Conservation (phyloP, 768 basidiomycete species). For the Rhizopogon sp. region DNA sequence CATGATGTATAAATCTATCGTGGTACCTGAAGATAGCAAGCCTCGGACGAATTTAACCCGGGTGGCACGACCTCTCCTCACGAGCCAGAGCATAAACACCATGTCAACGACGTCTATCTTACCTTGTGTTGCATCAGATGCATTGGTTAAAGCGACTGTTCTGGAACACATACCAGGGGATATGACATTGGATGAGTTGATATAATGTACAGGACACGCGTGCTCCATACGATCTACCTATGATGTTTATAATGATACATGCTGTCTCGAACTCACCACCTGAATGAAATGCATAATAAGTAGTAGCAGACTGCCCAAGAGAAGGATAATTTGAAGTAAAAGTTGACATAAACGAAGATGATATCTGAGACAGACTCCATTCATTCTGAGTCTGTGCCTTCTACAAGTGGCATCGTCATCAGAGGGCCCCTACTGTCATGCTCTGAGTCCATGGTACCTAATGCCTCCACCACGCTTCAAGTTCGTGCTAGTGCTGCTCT, state of each 20-base stretch:
- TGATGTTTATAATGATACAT: slow-evolving; percentile 5
- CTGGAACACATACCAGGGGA: slow-evolving; percentile 36
- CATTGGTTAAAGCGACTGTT: slow-evolving; percentile 8
- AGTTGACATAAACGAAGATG: too few species aligned
- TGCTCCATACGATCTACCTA: slow-evolving; percentile 7
- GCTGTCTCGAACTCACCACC: slow-evolving; percentile 14
- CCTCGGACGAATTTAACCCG: slow-evolving; percentile 45
- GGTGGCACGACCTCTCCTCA: slow-evolving; percentile 44
- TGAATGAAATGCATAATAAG: too few species aligned
- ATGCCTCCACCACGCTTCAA: too few species aligned
- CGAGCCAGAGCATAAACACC: slow-evolving; percentile 36
- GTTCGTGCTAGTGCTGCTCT: too few species aligned
- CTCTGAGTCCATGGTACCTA: too few species aligned
- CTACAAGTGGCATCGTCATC: too few species aligned
- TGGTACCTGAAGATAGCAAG: slow-evolving; percentile 43
- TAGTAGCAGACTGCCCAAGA: too few species aligned
- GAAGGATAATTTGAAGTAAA: too few species aligned
- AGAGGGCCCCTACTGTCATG: too few species aligned
- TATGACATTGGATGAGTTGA: slow-evolving; percentile 49
- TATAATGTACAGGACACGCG: slow-evolving; percentile 12
- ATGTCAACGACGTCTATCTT: neutral
- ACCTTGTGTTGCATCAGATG: slow-evolving; percentile 1
- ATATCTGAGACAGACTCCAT: too few species aligned
- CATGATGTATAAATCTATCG: slow-evolving; percentile 56
- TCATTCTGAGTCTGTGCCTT: too few species aligned